Evolutionary conservation across 2,329 filamentous ascomycete species (phyloP).

Genomic region (Apiospora phragmitis): DNA sequence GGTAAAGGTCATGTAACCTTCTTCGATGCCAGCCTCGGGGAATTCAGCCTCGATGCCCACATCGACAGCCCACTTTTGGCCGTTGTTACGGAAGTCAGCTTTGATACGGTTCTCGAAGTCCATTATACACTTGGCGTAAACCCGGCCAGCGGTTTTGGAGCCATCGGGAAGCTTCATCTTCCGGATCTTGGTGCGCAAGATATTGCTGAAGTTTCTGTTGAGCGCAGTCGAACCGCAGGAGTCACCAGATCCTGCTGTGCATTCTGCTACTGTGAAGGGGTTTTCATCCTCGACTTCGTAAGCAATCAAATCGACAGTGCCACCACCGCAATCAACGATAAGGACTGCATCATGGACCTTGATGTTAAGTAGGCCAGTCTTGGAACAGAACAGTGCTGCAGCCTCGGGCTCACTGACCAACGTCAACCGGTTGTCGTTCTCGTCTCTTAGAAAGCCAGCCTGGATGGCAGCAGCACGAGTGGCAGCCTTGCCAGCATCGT

Average conservation of each 20-base stretch:
- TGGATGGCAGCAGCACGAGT: conserved; percentile 95
- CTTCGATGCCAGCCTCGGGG: conserved; percentile 67
- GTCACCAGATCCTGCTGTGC: conserved; percentile 10
- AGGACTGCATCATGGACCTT: conserved; percentile 77
- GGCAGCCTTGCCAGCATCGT: conserved; percentile 96
- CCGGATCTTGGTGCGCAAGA: conserved; percentile 9
- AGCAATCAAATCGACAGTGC: conserved; percentile 12
- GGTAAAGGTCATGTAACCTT: conserved; percentile 11
- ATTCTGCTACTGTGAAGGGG: conserved; percentile 10
- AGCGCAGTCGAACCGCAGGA: conserved; percentile 10
- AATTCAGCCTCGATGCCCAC: conserved; percentile 98
- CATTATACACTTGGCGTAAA: conserved; percentile 37
- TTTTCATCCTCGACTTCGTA: conserved; percentile 12
- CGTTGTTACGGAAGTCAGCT: conserved; percentile 35
- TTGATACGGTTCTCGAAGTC: conserved; percentile 13
- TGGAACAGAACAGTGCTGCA: conserved; percentile 95
- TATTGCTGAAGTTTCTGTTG: conserved; percentile 12
- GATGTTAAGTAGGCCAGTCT: conserved; percentile 91
- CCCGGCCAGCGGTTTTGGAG: conserved; percentile 94
- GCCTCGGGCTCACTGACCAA: conserved; percentile 96
- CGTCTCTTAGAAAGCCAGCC: conserved; percentile 92
- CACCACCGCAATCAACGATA: conserved; percentile 11
- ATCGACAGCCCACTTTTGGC: conserved; percentile 98
- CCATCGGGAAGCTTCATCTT: conserved; percentile 12
- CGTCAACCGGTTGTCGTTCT: conserved; percentile 95